Base-by-base conservation (phyloP, 306 rosid species). In the Glycine soja region DNA sequence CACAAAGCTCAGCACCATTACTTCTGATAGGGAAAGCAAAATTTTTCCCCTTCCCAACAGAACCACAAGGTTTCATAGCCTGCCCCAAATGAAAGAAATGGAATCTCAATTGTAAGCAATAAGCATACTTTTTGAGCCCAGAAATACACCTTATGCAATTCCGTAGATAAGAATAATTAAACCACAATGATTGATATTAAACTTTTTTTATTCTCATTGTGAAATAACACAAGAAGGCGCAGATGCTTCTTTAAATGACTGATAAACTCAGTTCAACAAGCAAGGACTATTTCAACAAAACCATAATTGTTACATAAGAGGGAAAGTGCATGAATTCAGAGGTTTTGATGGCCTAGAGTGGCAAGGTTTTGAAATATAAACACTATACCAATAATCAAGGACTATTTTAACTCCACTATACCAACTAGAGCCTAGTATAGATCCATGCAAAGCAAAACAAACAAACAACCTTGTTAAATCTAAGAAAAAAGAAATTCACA, bases 1-100 rank as follows among this genome's bases (percentile, higher is more conserved):
- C 76, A 80, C 81, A 85, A 78, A 79, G 80, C 62, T 83, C 84
- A n/a, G 88, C 78, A 72, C 50, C 85, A 71, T 80, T 69, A 81
- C 83, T 88, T 89, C 73, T 65, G 72, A 82, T 56, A 64, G 87
- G 74, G 62, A 87, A 70, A 63, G 80, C 59, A 54, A 80, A 82
- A 40, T 74, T 81, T 73, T 47, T 89, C 78, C 73, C 74, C 68
- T 38, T 84, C 72, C 87, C 77, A 70, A 69, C 88, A 77, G 82
- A 45, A 67, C 63, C 76, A 79, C 48, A 19, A 65, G 79, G 81
- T 78, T 82, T 84, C 56, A 70, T 51, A 82, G 76, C 75, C 90
- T 85, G 90, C 83, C 75, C 80, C 19, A 84, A 84, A 86, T 70
- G 78, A 32, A 80, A 81, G 81, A 87, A 78, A 61, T 12, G 24